Conservation (phyloP, 805 yeast genomes). For the Phaffomyces thermotolerans region DNA sequence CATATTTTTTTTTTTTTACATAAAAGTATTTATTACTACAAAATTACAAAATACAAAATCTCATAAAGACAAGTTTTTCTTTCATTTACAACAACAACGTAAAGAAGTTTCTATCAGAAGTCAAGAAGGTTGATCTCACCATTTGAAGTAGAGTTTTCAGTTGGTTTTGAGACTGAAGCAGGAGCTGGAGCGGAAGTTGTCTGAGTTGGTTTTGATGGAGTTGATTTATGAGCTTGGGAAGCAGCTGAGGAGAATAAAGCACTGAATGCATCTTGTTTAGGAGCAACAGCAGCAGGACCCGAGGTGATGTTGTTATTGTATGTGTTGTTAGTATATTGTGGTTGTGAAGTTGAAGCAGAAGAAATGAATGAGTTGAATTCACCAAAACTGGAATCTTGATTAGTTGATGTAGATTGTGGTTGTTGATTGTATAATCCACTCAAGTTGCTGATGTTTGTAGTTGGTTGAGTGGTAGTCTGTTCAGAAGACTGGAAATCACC, state of each 20-base stretch:
- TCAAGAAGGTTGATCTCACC: conserved; percentile 14
- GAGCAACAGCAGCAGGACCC: conserved; percentile 32
- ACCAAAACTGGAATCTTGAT: conserved; percentile 17
- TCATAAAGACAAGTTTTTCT: not conserved
- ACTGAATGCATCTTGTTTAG: conserved; percentile 62
- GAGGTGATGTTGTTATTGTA: conserved; percentile 22
- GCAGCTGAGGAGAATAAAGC: conserved; percentile 63
- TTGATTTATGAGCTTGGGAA: conserved; percentile 24
- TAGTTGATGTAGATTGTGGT: conserved; percentile 16
- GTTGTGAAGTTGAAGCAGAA: conserved; percentile 6
- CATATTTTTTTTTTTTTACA: not conserved
- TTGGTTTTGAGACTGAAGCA: not conserved
- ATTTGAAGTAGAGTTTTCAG: not conserved
- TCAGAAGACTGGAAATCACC: conserved; percentile 69
- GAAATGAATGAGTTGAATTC: conserved; percentile 20
- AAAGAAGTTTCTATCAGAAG: not conserved
- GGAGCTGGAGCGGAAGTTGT: conserved; percentile 2
- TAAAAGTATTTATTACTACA: too few relatives aligned
- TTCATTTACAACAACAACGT: not conserved
- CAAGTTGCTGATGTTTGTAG: conserved; percentile 22
- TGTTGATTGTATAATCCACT: conserved; percentile 26
- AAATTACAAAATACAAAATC: too few relatives aligned
- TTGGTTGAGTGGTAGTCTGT: conserved; percentile 7
- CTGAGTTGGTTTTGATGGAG: conserved; percentile 3
- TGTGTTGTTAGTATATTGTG: conserved; percentile 3